Evolutionary conservation across 2,329 filamentous ascomycete species (phyloP), one percentile per base, ranked within the genome.

Genomic region (Pezicula radicicola): DNA sequence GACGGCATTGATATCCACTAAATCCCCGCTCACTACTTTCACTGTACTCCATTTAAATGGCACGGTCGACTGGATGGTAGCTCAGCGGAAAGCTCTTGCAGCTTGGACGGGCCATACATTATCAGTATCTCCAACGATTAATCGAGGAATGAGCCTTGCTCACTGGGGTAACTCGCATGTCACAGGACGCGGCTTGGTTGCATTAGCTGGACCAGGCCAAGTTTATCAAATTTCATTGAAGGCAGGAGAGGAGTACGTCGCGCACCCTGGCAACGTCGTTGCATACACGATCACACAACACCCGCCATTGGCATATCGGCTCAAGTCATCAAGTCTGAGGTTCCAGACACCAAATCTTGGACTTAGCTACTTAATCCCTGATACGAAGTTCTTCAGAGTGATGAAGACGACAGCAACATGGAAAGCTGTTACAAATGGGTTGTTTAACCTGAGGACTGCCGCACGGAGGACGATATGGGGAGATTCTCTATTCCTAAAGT

Each of bases 41-140:
- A 85, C 89, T 12, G 84, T 96, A 7, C 79, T 99, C 25, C 88
- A 93, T 67, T 82, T 99, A 47, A 91, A 99, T 74, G 94, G 94
- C 52, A 91, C 91, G 4, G 86, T 91, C 52, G 94, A 99, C 72
- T 99, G 94, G 93, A 89, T 96, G 77, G 76, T 99, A 8, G 82
- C 90, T 6, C 92, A 97, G 68, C 82, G 90, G 56, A 87, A 89
- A 59, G 91, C 91, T 1, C 77, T 99, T 49, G 78, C 97, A n/a
- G 94, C 94, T 50, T 99, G 94, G 94, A 96, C 93, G 0, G 94
- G 94, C 27, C 89, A 96, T 68, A 91, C 90, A 1, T 77, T 99
- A 50, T 77, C 78, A 15, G 79, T 94, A 42, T 85, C 84, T 35
- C 90, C 92, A 3, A 86, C 84, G 44, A 77, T 95, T 58, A 92